Evolutionary conservation across 1,284 basidiomycete genomes (phyloP), one percentile per base, ranked within the genome.

Genomic region (Porogramme epimiltina): DNA sequence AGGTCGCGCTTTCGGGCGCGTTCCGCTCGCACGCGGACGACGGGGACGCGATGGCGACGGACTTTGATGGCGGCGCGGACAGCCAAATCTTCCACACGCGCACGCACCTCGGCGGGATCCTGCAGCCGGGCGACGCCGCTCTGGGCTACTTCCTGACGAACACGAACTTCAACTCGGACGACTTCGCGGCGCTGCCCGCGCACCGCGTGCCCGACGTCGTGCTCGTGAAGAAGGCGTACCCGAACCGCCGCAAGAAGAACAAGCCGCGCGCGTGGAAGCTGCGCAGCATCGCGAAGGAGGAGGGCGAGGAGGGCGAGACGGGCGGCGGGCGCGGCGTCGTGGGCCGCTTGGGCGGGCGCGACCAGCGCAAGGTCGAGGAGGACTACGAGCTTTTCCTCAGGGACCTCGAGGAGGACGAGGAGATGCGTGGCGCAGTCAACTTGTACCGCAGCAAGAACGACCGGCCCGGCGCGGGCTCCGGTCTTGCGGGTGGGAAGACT

Each of bases 301-400:
- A 82, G 19, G 93, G 91, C 28, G 89, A 91, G 66, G 88, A 89
- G 43, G 91, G 87, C 40, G 84, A 87, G 60, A 91, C 88, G 16
- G 79, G 84, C 40, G 71, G 66, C 56, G 91, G 84, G 16, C 80
- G 91, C 42, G 95, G 95, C 55, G 89, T 95, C 3, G 85, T 97
- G 34, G 95, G 95, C 1, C 77, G 94, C 45, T 81, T 91, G 75
- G 95, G 95, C 36, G 95, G 95, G 39, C 77, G 94, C 46, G 95
- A 98, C 71, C 84, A 89, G 73, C 90, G 84, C 76, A 95, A 95
- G 75, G 93, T 98, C 55, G 95, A 98, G 68, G 87, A 93, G 67
- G 96, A 98, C 68, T 99, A 98, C 70, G 96, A 98, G 75, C 64
- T 93, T 56, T 99, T 99, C 85, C 75, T 99, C 72, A 82, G 92